phyloP scores from a whole-genome alignment of 2,329 filamentous ascomycete genomes.

The Colletotrichum viniferum region DNA sequence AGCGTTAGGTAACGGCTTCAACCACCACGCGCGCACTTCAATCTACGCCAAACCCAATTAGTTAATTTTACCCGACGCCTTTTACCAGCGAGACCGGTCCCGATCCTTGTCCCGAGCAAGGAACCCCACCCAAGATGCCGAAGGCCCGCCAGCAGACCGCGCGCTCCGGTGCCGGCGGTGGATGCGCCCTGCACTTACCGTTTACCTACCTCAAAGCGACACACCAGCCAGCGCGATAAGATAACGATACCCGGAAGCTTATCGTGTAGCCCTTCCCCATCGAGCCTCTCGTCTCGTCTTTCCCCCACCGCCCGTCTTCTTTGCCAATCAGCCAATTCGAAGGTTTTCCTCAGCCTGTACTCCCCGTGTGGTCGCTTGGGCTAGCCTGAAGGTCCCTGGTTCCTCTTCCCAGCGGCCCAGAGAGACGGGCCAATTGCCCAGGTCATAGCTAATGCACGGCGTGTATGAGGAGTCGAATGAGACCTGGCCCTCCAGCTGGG shows the following conservation, averaged over 20 bases:
- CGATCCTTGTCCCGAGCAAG: neutral
- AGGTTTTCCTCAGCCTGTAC: neutral
- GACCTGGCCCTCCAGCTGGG: neutral
- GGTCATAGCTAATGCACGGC: neutral
- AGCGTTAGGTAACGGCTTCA: neutral
- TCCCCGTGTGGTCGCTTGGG: neutral
- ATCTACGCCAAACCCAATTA: neutral
- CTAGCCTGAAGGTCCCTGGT: neutral
- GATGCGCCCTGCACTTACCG: neutral
- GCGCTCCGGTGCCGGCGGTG: neutral
- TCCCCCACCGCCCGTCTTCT: neutral
- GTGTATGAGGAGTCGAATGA: neutral
- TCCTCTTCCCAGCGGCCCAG: neutral
- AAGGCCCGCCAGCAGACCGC: neutral
- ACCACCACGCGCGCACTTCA: neutral
- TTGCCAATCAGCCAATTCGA: neutral
- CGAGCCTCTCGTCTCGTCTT: slow-evolving; percentile 6
- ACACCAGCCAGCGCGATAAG: slow-evolving; percentile 5
- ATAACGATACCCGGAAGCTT: slow-evolving; percentile 17
- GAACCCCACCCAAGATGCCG: neutral
- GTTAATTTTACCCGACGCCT: neutral
- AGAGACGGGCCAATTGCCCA: neutral
- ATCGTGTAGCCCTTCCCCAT: slow-evolving; percentile 16
- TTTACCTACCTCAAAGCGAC: neutral
- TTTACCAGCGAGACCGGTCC: neutral